phyloP scores from a whole-genome alignment of 2,329 filamentous ascomycete genomes.

The Cytospora piceae region DNA sequence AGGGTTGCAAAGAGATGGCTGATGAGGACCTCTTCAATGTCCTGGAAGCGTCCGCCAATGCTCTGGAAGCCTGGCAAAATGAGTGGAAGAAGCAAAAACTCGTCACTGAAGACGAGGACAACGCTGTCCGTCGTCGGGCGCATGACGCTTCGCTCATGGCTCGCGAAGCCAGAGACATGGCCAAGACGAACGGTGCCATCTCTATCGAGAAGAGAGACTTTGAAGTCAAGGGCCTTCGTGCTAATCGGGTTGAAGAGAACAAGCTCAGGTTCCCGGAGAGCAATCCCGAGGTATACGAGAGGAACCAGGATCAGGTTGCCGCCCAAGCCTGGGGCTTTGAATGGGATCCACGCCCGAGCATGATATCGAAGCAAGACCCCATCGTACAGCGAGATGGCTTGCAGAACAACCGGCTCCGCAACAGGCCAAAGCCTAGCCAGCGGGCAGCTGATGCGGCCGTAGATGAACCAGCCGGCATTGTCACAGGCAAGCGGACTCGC shows the following conservation, averaged over 20 bases:
- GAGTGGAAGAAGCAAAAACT: constrained; percentile 57
- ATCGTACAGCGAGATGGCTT: constrained; percentile 59
- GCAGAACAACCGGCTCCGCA: constrained; percentile 58
- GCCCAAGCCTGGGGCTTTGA: constrained; percentile 64
- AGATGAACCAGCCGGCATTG: constrained; percentile 40
- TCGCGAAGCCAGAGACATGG: constrained; percentile 40
- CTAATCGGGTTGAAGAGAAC: constrained; percentile 46
- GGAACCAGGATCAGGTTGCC: constrained; percentile 60
- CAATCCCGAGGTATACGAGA: constrained; percentile 49
- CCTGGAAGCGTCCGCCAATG: constrained; percentile 49
- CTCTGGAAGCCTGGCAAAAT: constrained; percentile 55
- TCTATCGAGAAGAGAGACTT: constrained; percentile 54
- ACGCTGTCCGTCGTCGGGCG: constrained; percentile 53
- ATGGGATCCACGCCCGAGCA: constrained; percentile 61
- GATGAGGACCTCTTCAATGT: constrained; percentile 50
- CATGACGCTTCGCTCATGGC: constrained; percentile 47
- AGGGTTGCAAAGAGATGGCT: constrained; percentile 54
- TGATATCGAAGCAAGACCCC: constrained; percentile 63
- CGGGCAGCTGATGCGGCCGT: constrained; percentile 60
- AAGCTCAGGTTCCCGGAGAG: constrained; percentile 50
- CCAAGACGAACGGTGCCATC: constrained; percentile 40
- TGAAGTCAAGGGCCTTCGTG: constrained; percentile 53
- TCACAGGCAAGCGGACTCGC: constrained; percentile 57
- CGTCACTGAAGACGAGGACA: constrained; percentile 61
- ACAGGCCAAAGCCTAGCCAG: constrained; percentile 60